Conservation (phyloP, 2,329 filamentous ascomycete species). For the Furcasterigmium sp. region DNA sequence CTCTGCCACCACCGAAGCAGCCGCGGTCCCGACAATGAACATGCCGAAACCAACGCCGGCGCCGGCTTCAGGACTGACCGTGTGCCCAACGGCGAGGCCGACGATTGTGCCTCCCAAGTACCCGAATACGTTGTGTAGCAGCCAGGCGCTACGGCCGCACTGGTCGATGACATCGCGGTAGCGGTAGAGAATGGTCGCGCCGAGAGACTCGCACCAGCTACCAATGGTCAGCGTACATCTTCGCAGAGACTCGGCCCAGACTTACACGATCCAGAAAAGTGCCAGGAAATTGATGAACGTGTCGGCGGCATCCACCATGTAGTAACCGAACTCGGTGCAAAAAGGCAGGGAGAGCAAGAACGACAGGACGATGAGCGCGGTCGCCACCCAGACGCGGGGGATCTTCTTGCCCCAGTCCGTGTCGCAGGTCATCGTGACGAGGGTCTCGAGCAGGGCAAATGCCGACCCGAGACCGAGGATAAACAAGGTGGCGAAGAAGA, state of each 20-base stretch:
- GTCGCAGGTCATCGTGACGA: slow-evolving; percentile 44
- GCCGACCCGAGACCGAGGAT: slow-evolving; percentile 49
- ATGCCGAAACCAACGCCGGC: slow-evolving; percentile 44
- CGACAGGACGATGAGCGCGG: slow-evolving; percentile 35
- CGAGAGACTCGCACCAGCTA: too few species aligned
- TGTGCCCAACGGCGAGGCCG: slow-evolving; percentile 41
- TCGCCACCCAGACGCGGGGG: slow-evolving; percentile 37
- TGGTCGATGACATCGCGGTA: slow-evolving; percentile 37
- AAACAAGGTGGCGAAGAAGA: slow-evolving; percentile 49
- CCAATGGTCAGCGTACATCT: too few species aligned
- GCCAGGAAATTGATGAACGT: slow-evolving; percentile 47
- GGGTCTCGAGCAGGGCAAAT: slow-evolving; percentile 46
- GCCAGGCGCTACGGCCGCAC: slow-evolving; percentile 33
- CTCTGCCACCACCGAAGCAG: slow-evolving; percentile 27
- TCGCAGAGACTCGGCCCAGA: slow-evolving; percentile 42
- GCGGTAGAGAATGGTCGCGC: slow-evolving; percentile 45
- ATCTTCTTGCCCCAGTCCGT: slow-evolving; percentile 31
- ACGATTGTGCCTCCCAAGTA: slow-evolving; percentile 43
- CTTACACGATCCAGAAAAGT: slow-evolving; percentile 45
- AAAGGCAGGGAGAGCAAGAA: slow-evolving; percentile 46
- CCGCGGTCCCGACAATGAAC: slow-evolving; percentile 31
- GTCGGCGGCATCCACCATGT: slow-evolving; percentile 45
- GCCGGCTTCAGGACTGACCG: slow-evolving; percentile 31
- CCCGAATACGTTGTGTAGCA: slow-evolving; percentile 36
- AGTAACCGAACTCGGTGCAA: slow-evolving; percentile 50